Evolutionary conservation across 108 stramenopile species (phyloP), one percentile per base, ranked within the genome.

Genomic region (Cyclotella atomus): DNA sequence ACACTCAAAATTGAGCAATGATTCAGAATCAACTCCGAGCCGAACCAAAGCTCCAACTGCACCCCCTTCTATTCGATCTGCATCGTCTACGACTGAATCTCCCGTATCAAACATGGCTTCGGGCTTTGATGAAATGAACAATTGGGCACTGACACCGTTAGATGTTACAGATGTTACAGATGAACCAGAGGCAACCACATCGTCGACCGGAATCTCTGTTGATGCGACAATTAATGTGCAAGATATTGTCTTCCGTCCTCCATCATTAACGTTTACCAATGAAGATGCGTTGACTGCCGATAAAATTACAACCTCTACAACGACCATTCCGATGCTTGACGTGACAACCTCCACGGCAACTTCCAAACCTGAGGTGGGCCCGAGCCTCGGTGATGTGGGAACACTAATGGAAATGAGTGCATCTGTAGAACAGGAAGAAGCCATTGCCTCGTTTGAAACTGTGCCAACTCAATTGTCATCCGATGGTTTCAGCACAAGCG

Each of bases 1-100:
- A 24, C 67, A 76, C 41, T 68, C 59, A 15, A 68, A 76, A 36
- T 47, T 19, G 15, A 41, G 23, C 33, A 25, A 35, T 45, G 14
- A 55, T 12, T 24, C 2, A 7, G 41, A 1, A 6, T 35, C 55
- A n/a, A 7, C 28, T 19, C 14, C 56, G 0, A 12, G 4, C 29
- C 4, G 56, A 15, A 57, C 56, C 56, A 28, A 57, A 10, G 29
- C 56, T 2, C 60, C 60, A 5, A 25, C 12, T 41, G 7, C 41
- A 14, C 20, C 4, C n/a, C n/a, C n/a, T n/a, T n/a, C n/a, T n/a
- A n/a, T n/a, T n/a, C n/a, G n/a, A 41, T 61, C 60, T 43, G 21
- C 21, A 14, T 21, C 27, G 19, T 38, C 60, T 36, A 9, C 16
- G 5, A 38, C 33, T 19, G 14, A 4, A 30, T 35, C 16, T 10